phyloP scores from a whole-genome alignment of 805 yeast genomes.

The Brettanomyces sp. region DNA sequence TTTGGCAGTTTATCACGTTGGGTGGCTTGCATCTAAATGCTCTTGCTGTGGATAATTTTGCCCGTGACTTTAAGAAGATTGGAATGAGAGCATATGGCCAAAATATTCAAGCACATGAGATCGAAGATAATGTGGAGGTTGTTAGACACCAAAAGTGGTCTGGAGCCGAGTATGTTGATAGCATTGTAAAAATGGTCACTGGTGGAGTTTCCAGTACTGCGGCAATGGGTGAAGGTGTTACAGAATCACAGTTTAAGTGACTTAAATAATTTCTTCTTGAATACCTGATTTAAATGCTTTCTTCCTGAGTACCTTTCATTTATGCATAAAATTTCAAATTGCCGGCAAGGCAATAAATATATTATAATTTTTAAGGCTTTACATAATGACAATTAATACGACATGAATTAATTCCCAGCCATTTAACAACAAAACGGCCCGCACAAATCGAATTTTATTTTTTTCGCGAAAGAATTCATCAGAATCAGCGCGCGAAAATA shows the following conservation, averaged over 20 bases:
- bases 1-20: constrained; percentile 95
- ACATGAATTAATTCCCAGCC: too few species aligned
- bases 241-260: constrained; percentile 84
- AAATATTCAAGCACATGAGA: constrained; percentile 78
- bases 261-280: too few species aligned
- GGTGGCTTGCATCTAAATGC: constrained; percentile 97
- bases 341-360: too few species aligned
- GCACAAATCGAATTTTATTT: too few species aligned
- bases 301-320: too few species aligned
- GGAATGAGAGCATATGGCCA: constrained; percentile 97
- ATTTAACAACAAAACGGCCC: too few species aligned
- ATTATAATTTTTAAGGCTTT: too few species aligned
- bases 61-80: constrained; percentile 63
- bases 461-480: too few species aligned
- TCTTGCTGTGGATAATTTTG: constrained; percentile 77
- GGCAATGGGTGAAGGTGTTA: constrained; percentile 98
- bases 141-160: constrained; percentile 99
- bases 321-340: too few species aligned
- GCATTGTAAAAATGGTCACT: constrained; percentile 77
- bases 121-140: constrained; percentile 83
- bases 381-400: too few species aligned
- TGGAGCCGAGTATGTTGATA: constrained; percentile 94
- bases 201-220: constrained; percentile 95
- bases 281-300: too few species aligned
- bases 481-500: too few species aligned